These are phyloP conservation scores for Pythium sp. DNA, from an alignment of 352 stramenopile genomes.

Conservation along the genomic window DNA sequence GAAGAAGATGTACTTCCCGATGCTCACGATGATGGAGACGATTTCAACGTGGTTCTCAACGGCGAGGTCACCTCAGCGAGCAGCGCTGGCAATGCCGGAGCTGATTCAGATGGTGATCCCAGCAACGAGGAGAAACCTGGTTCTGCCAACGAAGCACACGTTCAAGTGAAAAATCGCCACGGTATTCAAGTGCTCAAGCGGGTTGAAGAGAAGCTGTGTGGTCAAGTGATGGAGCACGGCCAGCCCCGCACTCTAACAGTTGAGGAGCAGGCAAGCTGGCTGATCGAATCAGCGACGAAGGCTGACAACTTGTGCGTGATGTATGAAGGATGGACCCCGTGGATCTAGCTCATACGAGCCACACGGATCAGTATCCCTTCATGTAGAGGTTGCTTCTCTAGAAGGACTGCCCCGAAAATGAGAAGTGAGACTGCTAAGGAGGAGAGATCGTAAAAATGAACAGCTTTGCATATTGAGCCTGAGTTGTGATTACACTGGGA, in stretches of 20 bases:
- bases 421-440: neutral
- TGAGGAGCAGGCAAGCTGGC: constrained; percentile 73
- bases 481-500: neutral
- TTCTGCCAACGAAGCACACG: neutral
- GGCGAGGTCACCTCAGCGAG: constrained; percentile 5
- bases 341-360: constrained; percentile 47
- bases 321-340: constrained; percentile 89
- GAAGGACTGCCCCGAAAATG: neutral
- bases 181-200: constrained; percentile 67
- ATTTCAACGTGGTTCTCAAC: constrained; percentile 18
- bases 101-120: constrained; percentile 4
- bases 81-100: constrained; percentile 4
- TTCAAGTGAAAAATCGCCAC: constrained; percentile 42
- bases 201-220: constrained; percentile 75
- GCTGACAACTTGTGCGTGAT: constrained; percentile 85
- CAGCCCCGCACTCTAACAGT: constrained; percentile 47
- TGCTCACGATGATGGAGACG: constrained; percentile 11
- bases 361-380: neutral
- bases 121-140: neutral
- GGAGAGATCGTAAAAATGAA: neutral
- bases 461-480: neutral
- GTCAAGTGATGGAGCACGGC: constrained; percentile 35
- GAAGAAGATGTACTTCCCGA: constrained; percentile 1
- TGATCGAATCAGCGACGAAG: constrained; percentile 77
- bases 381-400: neutral